Percentiles rank a stretch among this genome's conserved stretches.
Evolutionary conservation across 2,329 filamentous ascomycete genomes (phyloP).

Genomic region (Colletotrichum nymphaeae): DNA sequence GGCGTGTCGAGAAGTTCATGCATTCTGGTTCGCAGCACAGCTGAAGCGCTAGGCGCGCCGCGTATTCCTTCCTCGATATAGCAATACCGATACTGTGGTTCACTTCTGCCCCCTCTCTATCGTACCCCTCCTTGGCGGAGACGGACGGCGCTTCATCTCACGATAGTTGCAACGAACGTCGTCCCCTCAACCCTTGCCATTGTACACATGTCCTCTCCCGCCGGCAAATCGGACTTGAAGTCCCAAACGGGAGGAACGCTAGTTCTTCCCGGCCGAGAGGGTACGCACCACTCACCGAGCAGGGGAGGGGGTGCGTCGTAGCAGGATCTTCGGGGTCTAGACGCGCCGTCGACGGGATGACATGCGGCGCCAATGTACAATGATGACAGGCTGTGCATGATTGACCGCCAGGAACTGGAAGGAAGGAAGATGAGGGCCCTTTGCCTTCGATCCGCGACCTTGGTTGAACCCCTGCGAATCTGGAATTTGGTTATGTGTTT

Average conservation of each 20-base stretch:
- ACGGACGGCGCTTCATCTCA: background rate
- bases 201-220: background rate
- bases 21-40: background rate
- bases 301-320: background rate
- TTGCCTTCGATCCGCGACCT: conserved; percentile 18
- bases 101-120: background rate
- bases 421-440: background rate
- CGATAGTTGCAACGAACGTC: background rate
- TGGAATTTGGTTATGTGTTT: background rate
- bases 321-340: conserved; percentile 27
- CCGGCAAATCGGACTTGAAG: conserved; percentile 12
- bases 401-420: conserved; percentile 17
- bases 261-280: background rate
- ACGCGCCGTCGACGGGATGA: conserved; percentile 22
- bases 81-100: background rate
- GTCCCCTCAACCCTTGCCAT: background rate
- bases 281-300: background rate
- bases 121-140: background rate
- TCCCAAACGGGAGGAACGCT: conserved; percentile 32
- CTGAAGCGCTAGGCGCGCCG: conserved; percentile 10
- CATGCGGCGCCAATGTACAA: conserved; percentile 29
- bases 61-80: conserved; percentile 11
- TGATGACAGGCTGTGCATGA: conserved; percentile 21
- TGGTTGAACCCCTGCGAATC: conserved; percentile 1
- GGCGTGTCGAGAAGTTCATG: conserved; percentile 22